These are phyloP conservation scores for Clarireedia paspali DNA, from an alignment of 2,329 filamentous ascomycete species.

Conservation along the genomic window DNA sequence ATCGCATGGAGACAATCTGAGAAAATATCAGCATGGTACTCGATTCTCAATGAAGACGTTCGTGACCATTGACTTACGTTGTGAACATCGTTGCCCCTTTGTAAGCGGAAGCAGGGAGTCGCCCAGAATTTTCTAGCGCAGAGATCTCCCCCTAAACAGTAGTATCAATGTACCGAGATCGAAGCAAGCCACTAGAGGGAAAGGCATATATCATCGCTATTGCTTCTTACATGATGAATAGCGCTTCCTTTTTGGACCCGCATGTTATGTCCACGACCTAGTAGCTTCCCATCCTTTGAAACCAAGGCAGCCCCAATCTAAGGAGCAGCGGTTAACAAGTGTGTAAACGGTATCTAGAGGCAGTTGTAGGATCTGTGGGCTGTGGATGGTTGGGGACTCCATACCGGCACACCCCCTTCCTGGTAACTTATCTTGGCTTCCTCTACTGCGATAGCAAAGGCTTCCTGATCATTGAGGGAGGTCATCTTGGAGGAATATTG, in stretches of 20 bases:
- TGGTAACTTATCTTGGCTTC: constrained; percentile 38
- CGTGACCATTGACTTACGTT: constrained; percentile 33
- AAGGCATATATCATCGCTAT: constrained; percentile 8
- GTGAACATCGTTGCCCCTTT: constrained; percentile 75
- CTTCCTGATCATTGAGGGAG: constrained; percentile 32
- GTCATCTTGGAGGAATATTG: neutral
- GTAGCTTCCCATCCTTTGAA: constrained; percentile 59
- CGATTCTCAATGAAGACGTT: neutral
- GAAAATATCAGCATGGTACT: neutral
- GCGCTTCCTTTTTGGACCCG: constrained; percentile 64
- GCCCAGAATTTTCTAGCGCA: constrained; percentile 65
- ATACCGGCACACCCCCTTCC: constrained; percentile 42
- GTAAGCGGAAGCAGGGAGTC: constrained; percentile 62
- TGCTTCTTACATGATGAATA: constrained; percentile 55
- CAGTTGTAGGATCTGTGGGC: no score
- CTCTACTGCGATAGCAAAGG: constrained; percentile 38
- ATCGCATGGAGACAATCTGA: constrained; percentile 60
- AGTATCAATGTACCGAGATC: neutral
- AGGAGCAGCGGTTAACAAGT: neutral
- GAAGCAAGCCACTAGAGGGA: neutral
- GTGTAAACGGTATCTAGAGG: neutral
- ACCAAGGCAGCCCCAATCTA: constrained; percentile 53
- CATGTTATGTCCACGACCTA: constrained; percentile 69
- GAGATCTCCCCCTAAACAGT: constrained; percentile 62
- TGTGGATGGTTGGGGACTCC: constrained; percentile 9